Conservation (phyloP, 192 early-diverging fungal species). For the Allomyces macrogynus region DNA sequence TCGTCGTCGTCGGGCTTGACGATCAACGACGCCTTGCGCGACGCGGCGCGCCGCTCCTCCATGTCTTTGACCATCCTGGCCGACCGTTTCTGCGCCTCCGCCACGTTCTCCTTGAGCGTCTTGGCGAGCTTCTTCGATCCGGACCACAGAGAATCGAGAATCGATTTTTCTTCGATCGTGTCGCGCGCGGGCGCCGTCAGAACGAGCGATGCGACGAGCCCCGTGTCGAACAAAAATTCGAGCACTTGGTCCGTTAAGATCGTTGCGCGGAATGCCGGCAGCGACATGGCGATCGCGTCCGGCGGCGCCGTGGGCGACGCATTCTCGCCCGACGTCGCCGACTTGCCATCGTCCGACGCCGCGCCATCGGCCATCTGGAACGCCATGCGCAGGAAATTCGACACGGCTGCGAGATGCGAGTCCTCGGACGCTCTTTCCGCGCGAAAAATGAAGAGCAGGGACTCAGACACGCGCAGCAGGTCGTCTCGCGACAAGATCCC, state of each 20-base stretch:
- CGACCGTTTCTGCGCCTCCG: background rate
- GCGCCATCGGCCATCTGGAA: constrained; percentile 25
- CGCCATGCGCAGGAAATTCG: constrained; percentile 37
- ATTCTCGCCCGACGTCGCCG: too few relatives aligned
- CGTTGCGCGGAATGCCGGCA: background rate
- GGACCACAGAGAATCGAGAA: background rate
- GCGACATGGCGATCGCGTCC: background rate
- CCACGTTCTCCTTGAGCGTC: background rate
- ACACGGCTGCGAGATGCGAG: constrained; percentile 31
- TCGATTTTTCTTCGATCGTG: background rate
- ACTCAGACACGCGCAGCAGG: constrained; percentile 65
- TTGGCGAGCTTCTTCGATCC: background rate
- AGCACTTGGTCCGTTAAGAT: background rate
- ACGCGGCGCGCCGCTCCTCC: background rate
- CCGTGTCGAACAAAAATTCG: background rate
- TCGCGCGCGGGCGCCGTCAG: background rate
- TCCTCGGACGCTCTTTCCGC: constrained; percentile 23
- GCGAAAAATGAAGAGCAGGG: constrained; percentile 56
- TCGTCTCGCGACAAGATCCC: constrained; percentile 50
- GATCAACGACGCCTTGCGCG: background rate
- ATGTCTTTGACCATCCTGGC: background rate
- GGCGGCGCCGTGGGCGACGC: background rate
- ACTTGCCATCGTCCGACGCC: too few relatives aligned
- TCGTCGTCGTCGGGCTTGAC: background rate
- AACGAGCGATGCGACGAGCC: background rate